A percentile compares a stretch with the other conserved stretches of the same genome.
These are phyloP conservation scores for Colletotrichum caudatum DNA, from an alignment of 2,329 filamentous ascomycete species.

Conservation along the genomic window DNA sequence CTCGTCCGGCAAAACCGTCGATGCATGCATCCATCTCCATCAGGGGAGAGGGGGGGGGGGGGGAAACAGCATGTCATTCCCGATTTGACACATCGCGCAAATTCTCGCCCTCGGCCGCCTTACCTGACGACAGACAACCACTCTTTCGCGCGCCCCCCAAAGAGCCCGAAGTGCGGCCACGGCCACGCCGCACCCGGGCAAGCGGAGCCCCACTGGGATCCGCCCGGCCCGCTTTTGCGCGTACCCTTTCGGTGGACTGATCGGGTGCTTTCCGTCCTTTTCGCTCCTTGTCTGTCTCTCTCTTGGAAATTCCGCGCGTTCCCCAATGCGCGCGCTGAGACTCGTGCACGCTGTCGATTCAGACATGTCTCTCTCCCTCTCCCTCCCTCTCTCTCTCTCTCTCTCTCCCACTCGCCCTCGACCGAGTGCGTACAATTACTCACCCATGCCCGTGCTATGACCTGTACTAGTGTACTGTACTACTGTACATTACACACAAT, in stretches of 20 bases:
- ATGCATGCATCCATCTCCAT: too few relatives aligned
- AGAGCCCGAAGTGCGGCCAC: conserved; percentile 40
- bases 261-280: conserved; percentile 33
- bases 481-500: too few relatives aligned
- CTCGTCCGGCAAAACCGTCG: neutral
- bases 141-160: neutral
- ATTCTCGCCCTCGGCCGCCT: conserved; percentile 11
- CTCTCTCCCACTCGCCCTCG: too few relatives aligned
- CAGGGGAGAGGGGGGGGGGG: too few relatives aligned
- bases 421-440: too few relatives aligned
- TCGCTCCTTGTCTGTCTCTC: neutral
- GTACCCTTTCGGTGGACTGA: conserved; percentile 24
- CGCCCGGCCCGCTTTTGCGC: conserved; percentile 17
- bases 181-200: conserved; percentile 5
- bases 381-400: too few relatives aligned
- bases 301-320: neutral
- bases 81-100: conserved; percentile 8
- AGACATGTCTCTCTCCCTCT: neutral
- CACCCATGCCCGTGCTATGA: too few relatives aligned
- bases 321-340: neutral
- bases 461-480: too few relatives aligned
- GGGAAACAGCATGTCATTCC: neutral
- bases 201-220: neutral
- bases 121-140: too few relatives aligned
- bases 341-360: neutral